Percentiles rank a stretch among this genome's conserved stretches.
These are phyloP conservation scores for Quercus glauca DNA, from an alignment of 306 rosid genomes.

Conservation along the genomic window DNA sequence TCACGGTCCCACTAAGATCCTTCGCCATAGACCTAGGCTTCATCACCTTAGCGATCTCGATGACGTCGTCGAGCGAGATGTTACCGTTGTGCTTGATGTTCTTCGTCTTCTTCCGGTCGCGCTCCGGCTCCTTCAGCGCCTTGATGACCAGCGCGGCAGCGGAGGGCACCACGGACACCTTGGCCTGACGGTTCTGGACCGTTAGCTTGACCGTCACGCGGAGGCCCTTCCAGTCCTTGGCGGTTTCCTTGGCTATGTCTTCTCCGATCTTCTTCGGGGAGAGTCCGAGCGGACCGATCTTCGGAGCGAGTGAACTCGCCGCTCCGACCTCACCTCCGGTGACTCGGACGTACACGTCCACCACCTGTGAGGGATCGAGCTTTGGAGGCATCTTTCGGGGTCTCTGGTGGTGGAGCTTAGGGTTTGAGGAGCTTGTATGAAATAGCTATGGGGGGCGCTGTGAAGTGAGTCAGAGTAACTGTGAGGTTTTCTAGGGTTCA, in stretches of 20 bases:
- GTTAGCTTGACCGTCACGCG: conserved; percentile 74
- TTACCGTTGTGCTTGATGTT: conserved; percentile 84
- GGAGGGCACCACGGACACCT: conserved; percentile 85
- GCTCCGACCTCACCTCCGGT: conserved; percentile 81
- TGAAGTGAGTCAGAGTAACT: background rate
- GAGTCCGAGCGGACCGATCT: conserved; percentile 67
- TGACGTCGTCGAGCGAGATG: conserved; percentile 70
- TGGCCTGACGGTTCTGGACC: conserved; percentile 86
- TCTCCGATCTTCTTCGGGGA: conserved; percentile 80
- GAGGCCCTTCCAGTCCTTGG: conserved; percentile 77
- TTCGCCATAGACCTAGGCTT: conserved; percentile 75
- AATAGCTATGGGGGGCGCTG: background rate
- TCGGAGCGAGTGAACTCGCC: conserved; percentile 75
- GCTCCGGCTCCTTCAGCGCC: conserved; percentile 82
- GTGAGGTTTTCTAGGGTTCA: background rate
- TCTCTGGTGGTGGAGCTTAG: background rate
- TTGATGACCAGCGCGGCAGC: conserved; percentile 86
- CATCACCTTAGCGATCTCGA: conserved; percentile 78
- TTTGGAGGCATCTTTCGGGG: conserved; percentile 59
- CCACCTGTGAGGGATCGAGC: conserved; percentile 63
- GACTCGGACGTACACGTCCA: conserved; percentile 64
- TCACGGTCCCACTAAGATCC: conserved; percentile 58
- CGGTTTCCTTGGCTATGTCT: conserved; percentile 72
- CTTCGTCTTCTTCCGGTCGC: conserved; percentile 80
- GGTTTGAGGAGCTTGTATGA: background rate